A percentile compares a stretch with the other conserved stretches of the same genome.
phyloP scores from a whole-genome alignment of 768 basidiomycete genomes.

The Rhodosporidiobolus odoratus region DNA sequence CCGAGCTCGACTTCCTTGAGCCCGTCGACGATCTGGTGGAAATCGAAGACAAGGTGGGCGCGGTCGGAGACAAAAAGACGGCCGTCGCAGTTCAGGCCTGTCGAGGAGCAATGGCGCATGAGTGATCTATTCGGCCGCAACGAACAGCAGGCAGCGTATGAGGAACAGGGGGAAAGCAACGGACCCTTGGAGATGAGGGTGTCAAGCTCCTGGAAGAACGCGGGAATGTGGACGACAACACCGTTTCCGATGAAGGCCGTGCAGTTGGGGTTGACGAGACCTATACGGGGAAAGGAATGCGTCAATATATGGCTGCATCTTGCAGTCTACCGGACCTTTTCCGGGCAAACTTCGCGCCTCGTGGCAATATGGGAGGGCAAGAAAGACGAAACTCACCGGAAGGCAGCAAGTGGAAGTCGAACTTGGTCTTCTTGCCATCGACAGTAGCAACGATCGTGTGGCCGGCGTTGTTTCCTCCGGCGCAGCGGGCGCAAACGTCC shows the following conservation, averaged over 20 bases:
- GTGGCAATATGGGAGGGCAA: not conserved
- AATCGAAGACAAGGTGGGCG: conserved; percentile 95
- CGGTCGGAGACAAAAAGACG: conserved; percentile 91
- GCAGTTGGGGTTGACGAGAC: conserved; percentile 78
- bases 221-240: conserved; percentile 92
- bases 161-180: conserved; percentile 19
- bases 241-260: conserved; percentile 84
- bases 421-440: conserved; percentile 67
- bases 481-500: conserved; percentile 91
- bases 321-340: not conserved
- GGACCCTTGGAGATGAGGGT: conserved; percentile 74
- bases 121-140: conserved; percentile 22
- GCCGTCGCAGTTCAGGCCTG: conserved; percentile 76
- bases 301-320: not conserved
- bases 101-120: not conserved
- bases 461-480: conserved; percentile 97
- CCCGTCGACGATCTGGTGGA: conserved; percentile 99
- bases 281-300: conserved; percentile 47
- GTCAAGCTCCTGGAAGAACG: conserved; percentile 89
- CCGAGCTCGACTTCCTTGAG: conserved; percentile 97
- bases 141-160: not conserved
- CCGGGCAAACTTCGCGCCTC: not conserved
- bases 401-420: conserved; percentile 91
- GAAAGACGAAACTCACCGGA: conserved; percentile 59
- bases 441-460: conserved; percentile 87